Evolutionary conservation across 2,329 filamentous ascomycete species (phyloP).

Genomic region (Pezizomycotina sp.): DNA sequence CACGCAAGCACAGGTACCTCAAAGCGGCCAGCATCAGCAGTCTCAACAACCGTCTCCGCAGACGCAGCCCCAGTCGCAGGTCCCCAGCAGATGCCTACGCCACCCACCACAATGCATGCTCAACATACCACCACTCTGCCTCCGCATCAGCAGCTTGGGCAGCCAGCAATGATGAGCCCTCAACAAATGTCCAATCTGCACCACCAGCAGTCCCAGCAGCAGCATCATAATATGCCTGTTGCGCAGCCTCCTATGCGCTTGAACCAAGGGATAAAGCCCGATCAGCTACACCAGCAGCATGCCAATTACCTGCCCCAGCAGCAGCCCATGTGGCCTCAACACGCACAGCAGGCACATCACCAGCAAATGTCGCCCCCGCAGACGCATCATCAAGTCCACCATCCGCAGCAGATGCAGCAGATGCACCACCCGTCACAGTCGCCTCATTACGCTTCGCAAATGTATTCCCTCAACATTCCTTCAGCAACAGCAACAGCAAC

Average conservation of each 20-base stretch:
- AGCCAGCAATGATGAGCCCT: constrained; percentile 31
- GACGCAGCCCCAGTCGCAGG: too few species aligned
- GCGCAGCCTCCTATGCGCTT: constrained; percentile 39
- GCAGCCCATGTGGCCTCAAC: constrained; percentile 46
- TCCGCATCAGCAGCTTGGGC: constrained; percentile 28
- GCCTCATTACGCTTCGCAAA: constrained; percentile 22
- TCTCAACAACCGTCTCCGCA: constrained; percentile 41
- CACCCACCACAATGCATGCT: constrained; percentile 39
- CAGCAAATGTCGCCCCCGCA: constrained; percentile 47
- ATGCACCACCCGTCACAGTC: constrained; percentile 29
- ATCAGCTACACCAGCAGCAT: constrained; percentile 43
- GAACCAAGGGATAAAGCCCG: constrained; percentile 39
- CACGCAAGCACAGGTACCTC: constrained; percentile 54
- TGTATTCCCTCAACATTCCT: constrained; percentile 21
- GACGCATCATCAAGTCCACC: constrained; percentile 29
- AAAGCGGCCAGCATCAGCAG: constrained; percentile 51
- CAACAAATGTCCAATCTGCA: constrained; percentile 49
- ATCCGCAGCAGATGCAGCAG: constrained; percentile 31
- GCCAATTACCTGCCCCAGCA: constrained; percentile 46
- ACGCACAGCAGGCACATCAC: constrained; percentile 34
- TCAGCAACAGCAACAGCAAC: constrained; percentile 21
- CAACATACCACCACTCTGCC: constrained; percentile 36
- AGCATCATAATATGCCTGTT: constrained; percentile 34
- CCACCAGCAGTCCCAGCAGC: constrained; percentile 39
- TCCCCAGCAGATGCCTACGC: constrained; percentile 47